Evolutionary conservation across 805 yeast species (phyloP), one percentile per base, ranked within the genome.

Genomic region (Metschnikowia cerradonensis): DNA sequence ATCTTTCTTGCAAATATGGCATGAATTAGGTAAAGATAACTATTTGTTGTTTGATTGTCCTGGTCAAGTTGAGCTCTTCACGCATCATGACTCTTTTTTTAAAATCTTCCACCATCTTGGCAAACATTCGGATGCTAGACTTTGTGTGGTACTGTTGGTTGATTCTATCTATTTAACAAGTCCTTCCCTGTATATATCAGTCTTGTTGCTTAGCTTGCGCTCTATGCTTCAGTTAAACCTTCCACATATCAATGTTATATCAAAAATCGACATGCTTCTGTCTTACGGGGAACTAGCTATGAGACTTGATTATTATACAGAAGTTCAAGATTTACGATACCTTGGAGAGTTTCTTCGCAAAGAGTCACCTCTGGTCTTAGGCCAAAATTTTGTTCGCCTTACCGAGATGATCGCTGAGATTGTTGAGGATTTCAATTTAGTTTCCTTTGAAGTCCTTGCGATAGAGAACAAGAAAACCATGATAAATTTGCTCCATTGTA

Each of bases 1-100:
- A 26, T 72, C 75, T 42, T 70, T 90, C 11, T 79, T 86, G 4
- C 64, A 72, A 35, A 32, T 35, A 3, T 53, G 57, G 57, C 41
- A 41, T 17, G 47, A 49, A 7, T 19, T 55, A n/a, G 57, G 59
- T 6, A 75, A 79, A 15, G 60, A 62, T 13, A 81, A 84, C 37
- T 90, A 90, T 57, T 66, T 90, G 11, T 72, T 90, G 3, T 88
- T 90, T 68, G 97, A 90, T 66, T 88, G 96, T 62, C 97, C 97
- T 1, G 99, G 99, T 1, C 99, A 94, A 66, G 94, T 90, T 1
- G 99, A 94, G 65, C 77, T 94, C 14, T 94, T 88, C 69, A 94
- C 99, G 2, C 95, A 88, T 62, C 96, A 89, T 60, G 79, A 84
- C 0, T 83, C 96, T 0, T 70, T 95, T 40, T 77, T 76, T 39